phyloP scores from a whole-genome alignment of 2,329 filamentous ascomycete genomes.

The Xylaria sp. region DNA sequence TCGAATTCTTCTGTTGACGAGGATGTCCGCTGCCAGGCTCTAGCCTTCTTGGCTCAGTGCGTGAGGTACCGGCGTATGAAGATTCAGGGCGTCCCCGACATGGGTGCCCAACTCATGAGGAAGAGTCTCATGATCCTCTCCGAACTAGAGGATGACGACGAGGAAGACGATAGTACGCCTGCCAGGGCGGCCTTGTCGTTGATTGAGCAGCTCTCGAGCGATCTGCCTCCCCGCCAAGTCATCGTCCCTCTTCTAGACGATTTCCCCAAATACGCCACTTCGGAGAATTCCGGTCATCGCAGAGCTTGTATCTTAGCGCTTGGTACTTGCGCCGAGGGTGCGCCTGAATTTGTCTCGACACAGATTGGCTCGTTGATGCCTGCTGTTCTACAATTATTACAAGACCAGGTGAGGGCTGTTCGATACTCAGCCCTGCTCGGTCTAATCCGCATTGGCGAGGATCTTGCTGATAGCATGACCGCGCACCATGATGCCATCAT shows the following conservation, averaged over 20 bases:
- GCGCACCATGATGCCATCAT: constrained; percentile 86
- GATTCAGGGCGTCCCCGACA: constrained; percentile 83
- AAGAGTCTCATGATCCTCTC: constrained; percentile 89
- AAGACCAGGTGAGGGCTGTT: constrained; percentile 83
- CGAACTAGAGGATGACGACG: constrained; percentile 79
- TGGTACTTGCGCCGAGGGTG: constrained; percentile 93
- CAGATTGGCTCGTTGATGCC: constrained; percentile 88
- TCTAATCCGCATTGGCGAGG: constrained; percentile 88
- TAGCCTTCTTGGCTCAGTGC: constrained; percentile 92
- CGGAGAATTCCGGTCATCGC: constrained; percentile 76
- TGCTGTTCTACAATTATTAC: constrained; percentile 78
- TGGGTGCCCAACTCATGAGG: constrained; percentile 85
- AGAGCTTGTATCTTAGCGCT: constrained; percentile 91
- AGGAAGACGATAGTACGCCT: constrained; percentile 86
- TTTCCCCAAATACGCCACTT: constrained; percentile 80
- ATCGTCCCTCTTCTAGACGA: constrained; percentile 89
- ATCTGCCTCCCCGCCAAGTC: constrained; percentile 90
- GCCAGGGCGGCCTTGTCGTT: constrained; percentile 84
- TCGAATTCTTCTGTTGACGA: constrained; percentile 78
- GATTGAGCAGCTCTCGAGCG: constrained; percentile 86
- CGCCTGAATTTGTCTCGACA: constrained; percentile 95
- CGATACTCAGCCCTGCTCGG: constrained; percentile 86
- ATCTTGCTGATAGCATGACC: constrained; percentile 87
- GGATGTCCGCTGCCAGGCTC: constrained; percentile 85
- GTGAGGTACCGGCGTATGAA: constrained; percentile 94